These are phyloP conservation scores for Metschnikowia lochheadii DNA, from an alignment of 805 yeast species.

Conservation along the genomic window DNA sequence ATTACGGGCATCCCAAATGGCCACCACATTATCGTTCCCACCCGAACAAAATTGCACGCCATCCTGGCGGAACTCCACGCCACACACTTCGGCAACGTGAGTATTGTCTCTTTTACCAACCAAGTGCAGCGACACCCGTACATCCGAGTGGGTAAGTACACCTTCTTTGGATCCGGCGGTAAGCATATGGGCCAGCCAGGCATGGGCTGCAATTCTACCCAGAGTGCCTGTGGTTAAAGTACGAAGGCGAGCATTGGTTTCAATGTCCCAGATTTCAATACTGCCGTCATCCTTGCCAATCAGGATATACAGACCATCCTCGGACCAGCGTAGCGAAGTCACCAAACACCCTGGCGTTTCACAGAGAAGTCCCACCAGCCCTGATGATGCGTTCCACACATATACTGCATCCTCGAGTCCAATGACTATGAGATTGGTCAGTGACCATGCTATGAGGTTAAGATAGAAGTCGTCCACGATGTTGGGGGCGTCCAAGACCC, in stretches of 20 bases:
- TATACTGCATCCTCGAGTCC: slow-evolving; percentile 82
- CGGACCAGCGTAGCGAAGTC: slow-evolving; percentile 83
- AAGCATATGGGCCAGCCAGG: slow-evolving; percentile 79
- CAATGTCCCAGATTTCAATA: slow-evolving; percentile 92
- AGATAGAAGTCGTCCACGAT: slow-evolving; percentile 88
- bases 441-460: slow-evolving; percentile 85
- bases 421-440: slow-evolving; percentile 75
- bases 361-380: slow-evolving; percentile 65
- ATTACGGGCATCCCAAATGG: slow-evolving; percentile 76
- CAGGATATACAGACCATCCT: slow-evolving; percentile 81
- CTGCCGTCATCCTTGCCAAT: slow-evolving; percentile 81
- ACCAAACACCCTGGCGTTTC: slow-evolving; percentile 51
- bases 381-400: slow-evolving; percentile 87
- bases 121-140: slow-evolving; percentile 75
- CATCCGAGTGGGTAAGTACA: slow-evolving; percentile 82
- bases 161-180: slow-evolving; percentile 90
- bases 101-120: slow-evolving; percentile 46
- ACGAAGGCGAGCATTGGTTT: slow-evolving; percentile 65
- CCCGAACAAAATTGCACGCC: slow-evolving; percentile 87
- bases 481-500: slow-evolving; percentile 96
- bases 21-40: slow-evolving; percentile 90
- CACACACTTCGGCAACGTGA: slow-evolving; percentile 90
- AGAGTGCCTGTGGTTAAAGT: slow-evolving; percentile 62
- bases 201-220: slow-evolving; percentile 75
- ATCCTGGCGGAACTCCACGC: slow-evolving; percentile 78